phyloP scores from a whole-genome alignment of 306 rosid species.

The Prunus padus region DNA sequence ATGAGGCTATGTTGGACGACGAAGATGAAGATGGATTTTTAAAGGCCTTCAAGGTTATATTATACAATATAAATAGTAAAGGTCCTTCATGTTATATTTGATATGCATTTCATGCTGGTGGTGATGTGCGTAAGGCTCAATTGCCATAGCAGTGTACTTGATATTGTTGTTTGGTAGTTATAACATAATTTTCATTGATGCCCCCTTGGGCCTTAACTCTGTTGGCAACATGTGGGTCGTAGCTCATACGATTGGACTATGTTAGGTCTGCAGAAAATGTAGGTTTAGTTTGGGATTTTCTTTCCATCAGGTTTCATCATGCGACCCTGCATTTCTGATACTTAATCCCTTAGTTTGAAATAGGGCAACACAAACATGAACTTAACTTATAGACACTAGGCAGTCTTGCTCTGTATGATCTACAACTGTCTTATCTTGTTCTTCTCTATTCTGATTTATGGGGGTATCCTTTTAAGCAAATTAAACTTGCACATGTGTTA shows the following conservation, averaged over 20 bases:
- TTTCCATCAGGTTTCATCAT: neutral
- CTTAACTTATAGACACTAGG: neutral
- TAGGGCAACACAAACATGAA: neutral
- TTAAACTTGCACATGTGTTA: constrained; percentile 22
- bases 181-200: neutral
- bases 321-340: neutral
- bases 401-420: neutral
- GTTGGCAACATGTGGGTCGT: neutral
- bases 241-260: neutral
- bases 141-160: constrained; percentile 11
- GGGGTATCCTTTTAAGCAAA: constrained; percentile 9
- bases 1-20: constrained; percentile 79
- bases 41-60: constrained; percentile 85
- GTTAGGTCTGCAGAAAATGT: neutral
- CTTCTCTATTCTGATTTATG: constrained; percentile 4
- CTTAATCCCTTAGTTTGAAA: neutral
- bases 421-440: neutral
- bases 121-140: constrained; percentile 14
- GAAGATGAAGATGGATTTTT: constrained; percentile 95
- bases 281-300: neutral
- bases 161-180: constrained; percentile 2
- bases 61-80: constrained; percentile 31
- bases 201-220: neutral
- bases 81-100: constrained; percentile 53
- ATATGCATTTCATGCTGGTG: constrained; percentile 21